Percentiles rank a stretch among this genome's conserved stretches.
Evolutionary conservation across 306 rosid species (phyloP).

Genomic region (Begonia fuchsioides): DNA sequence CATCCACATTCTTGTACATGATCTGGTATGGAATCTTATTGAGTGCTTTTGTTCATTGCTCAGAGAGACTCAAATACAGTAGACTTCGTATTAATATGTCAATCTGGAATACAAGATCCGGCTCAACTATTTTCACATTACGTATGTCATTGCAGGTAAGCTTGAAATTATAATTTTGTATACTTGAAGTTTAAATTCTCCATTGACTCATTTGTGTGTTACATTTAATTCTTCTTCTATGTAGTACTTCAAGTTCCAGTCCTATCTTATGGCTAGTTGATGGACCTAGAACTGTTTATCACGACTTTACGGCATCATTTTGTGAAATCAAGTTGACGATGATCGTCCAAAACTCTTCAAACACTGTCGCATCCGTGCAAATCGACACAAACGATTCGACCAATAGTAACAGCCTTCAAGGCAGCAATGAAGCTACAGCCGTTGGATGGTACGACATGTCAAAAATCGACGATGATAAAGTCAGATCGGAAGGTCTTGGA

Average conservation of each 20-base stretch:
- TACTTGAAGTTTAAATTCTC: not conserved
- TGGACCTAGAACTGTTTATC: slow-evolving; percentile 61
- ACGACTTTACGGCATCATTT: slow-evolving; percentile 56
- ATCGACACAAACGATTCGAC: slow-evolving; percentile 38
- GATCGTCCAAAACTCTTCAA: slow-evolving; percentile 62
- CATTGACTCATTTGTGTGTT: not conserved
- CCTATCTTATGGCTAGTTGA: slow-evolving; percentile 81
- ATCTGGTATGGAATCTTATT: not conserved
- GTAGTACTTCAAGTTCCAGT: slow-evolving; percentile 54
- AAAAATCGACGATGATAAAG: slow-evolving; percentile 40
- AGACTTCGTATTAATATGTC: slow-evolving; percentile 74
- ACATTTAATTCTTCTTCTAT: slow-evolving; percentile 6
- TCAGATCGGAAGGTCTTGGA: slow-evolving; percentile 33
- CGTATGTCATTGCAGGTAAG: slow-evolving; percentile 81
- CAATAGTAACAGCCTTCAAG: not conserved
- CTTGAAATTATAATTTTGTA: slow-evolving; percentile 6
- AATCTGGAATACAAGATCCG: slow-evolving; percentile 30
- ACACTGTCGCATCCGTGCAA: slow-evolving; percentile 33
- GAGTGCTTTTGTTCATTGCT: slow-evolving; percentile 20
- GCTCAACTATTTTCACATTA: slow-evolving; percentile 58
- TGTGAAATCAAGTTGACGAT: slow-evolving; percentile 61
- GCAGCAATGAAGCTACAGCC: not conserved
- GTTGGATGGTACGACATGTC: slow-evolving; percentile 80
- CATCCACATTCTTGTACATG: no score
- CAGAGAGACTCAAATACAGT: slow-evolving; percentile 47